Evolutionary conservation across 176 grass and related monocot genomes (phyloP), one percentile per base, ranked within the genome.

Genomic region (Stipa capillata): DNA sequence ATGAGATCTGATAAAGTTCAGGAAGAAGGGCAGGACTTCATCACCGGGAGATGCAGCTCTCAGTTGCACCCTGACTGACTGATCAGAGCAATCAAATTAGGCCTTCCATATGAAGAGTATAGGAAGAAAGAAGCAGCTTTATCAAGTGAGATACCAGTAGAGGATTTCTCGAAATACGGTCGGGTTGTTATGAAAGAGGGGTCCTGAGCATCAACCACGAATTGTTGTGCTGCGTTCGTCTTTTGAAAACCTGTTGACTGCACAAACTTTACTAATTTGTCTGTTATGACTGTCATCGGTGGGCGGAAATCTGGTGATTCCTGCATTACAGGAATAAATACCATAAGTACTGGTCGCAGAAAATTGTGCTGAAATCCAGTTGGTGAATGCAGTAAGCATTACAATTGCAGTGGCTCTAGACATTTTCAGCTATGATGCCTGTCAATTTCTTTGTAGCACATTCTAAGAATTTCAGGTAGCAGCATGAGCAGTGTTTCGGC

Each of bases 191-290:
- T 60, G 69, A 92, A 97, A 85, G 87, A 92, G 70, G 65, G 39
- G 31, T 87, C 79, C 77, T 86, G 84, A 80, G 66, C 49, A 68
- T 97, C 82, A 33, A 29, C 72, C 44, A 86, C 87, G 78, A 66
- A 73, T 31, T 57, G 80, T 15, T 50, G 70, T 51, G 64, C 7
- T 61, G 56, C 24, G 70, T 45, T 85, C 42, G 72, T 29, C 65
- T 70, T 87, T 78, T 85, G 55, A 63, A 55, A 50, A 77, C 84
- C 68, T 76, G 83, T 81, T 71, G 85, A 88, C 60, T 92, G 63
- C 43, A 94, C 88, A 55, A 98, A 77, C 53, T 76, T 82, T 40
- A 89, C 76, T 77, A 98, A 68, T 87, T 90, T 90, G 62, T 92
- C 89, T 62, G 85, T 77, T 80, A 94, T 82, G 58, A 89, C 86